These are phyloP conservation scores for Blastocystis sp. DNA, from an alignment of 352 stramenopile genomes.

Conservation along the genomic window DNA sequence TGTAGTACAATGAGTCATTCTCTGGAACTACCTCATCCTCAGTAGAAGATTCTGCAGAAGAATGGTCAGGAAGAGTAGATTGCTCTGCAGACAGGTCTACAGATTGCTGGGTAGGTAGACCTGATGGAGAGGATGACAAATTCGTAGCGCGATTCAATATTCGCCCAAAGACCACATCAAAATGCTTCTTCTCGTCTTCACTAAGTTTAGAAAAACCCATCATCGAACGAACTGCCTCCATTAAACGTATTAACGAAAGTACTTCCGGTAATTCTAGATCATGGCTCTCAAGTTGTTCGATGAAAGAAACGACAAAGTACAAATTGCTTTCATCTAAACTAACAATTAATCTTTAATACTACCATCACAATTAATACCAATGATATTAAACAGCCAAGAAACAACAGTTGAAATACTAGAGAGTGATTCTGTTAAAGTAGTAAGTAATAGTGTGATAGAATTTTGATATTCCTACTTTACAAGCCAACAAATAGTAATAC, in stretches of 20 bases:
- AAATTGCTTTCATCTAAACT: background rate
- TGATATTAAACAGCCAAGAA: background rate
- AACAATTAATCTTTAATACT: background rate
- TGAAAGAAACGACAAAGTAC: background rate
- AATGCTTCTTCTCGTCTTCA: background rate
- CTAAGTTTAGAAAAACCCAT: background rate
- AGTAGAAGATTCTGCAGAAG: background rate
- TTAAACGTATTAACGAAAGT: background rate
- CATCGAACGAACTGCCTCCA: background rate
- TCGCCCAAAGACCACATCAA: background rate
- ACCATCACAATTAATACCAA: background rate
- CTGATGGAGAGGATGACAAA: background rate
- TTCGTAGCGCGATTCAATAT: background rate
- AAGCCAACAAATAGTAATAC: background rate
- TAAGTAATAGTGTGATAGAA: background rate
- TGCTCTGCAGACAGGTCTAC: background rate
- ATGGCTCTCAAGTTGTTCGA: background rate
- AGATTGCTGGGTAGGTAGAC: too few species aligned
- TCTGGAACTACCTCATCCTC: background rate
- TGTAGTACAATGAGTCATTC: background rate
- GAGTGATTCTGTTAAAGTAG: background rate
- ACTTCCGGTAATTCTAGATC: background rate
- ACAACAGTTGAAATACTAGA: background rate
- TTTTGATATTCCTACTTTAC: background rate
- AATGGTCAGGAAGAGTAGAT: background rate